Evolutionary conservation across 140 eudicot genomes (phyloP), one percentile per base, ranked within the genome.

Genomic region (Stevia rebaudiana): DNA sequence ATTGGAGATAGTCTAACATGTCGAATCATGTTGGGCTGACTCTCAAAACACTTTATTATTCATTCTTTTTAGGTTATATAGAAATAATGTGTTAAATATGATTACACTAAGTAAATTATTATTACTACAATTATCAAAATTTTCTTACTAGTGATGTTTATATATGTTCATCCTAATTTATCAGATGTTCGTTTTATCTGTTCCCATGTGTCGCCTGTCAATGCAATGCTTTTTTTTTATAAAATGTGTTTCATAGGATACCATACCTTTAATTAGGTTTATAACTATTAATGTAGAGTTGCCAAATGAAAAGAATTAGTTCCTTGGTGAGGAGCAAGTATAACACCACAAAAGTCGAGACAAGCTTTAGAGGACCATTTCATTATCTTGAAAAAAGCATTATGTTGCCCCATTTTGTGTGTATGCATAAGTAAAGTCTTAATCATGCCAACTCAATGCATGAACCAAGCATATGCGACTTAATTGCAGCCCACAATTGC

Each of bases 261-360:
- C 70, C 63, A 39, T 40, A 4, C 25, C 71, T 64, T 53, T 28
- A 53, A 42, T 44, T 19, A 42, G 52, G 53, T 53, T 73, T 35
- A 13, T 24, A 64, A 53, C 6, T 44, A 41, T 42, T 43, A 73
- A 16, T 31, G 31, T 73, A 54, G 17, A 35, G 67, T 10, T 48
- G 54, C 60, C 72, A 73, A 67, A 55, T 73, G 58, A 73, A 73
- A 73, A 73, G 78, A 65, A 66, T 54, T 52, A 43, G 55, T 54
- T 73, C 35, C 61, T 64, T 64, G 78, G 72, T 55, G 72, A 73
- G 78, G 78, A 73, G 36, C 54, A 55, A 11, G 36, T 64, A 43
- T 53, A 65, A 65, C 78, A 72, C 72, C 78, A 73, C 67, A 64
- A 64, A 30, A 33, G 33, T 28, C 33, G 4, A 28, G 33, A 28